A percentile compares a stretch with the other conserved stretches of the same genome.
Conservation (phyloP, 768 basidiomycete genomes). For the Ramaria rubella region DNA sequence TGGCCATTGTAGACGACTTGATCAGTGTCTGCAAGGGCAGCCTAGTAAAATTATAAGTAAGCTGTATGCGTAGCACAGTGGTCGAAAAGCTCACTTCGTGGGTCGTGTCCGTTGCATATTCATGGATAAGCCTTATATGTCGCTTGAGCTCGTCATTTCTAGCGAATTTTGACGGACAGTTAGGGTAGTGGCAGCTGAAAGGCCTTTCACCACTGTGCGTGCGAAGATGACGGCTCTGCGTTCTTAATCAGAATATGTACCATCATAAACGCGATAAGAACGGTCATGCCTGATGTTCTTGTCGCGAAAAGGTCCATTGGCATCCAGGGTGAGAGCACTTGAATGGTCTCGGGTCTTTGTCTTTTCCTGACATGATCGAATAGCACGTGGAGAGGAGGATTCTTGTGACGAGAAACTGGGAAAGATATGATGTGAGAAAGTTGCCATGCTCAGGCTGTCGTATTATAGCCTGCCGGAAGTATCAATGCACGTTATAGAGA, state of each 20-base stretch:
- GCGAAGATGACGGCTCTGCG: conserved; percentile 91
- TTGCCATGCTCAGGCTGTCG: too few relatives aligned
- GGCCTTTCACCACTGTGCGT: conserved; percentile 99
- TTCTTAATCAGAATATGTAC: not conserved
- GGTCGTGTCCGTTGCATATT: not conserved
- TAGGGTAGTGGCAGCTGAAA: conserved; percentile 82
- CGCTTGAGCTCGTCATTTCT: conserved; percentile 98
- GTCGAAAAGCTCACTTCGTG: conserved; percentile 4
- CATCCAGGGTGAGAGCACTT: conserved; percentile 91
- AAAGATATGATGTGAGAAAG: not conserved
- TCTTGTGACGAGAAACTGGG: not conserved
- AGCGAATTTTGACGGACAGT: conserved; percentile 97
- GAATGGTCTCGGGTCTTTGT: conserved; percentile 56
- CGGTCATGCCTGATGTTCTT: conserved; percentile 83
- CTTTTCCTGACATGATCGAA: not conserved
- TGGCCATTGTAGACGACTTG: conserved; percentile 9
- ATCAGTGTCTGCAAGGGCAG: conserved; percentile 5
- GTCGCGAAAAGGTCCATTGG: conserved; percentile 89
- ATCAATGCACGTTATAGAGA: too few relatives aligned
- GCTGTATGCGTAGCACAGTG: conserved; percentile 3
- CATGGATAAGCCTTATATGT: conserved; percentile 36
- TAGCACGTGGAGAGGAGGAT: not conserved
- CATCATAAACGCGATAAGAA: not conserved
- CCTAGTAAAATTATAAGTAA: too few relatives aligned
- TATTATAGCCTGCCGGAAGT: too few relatives aligned